A percentile compares a stretch with the other conserved stretches of the same genome.
These are phyloP conservation scores for Hypoxylon sp. DNA, from an alignment of 2,329 filamentous ascomycete genomes.

Conservation along the genomic window DNA sequence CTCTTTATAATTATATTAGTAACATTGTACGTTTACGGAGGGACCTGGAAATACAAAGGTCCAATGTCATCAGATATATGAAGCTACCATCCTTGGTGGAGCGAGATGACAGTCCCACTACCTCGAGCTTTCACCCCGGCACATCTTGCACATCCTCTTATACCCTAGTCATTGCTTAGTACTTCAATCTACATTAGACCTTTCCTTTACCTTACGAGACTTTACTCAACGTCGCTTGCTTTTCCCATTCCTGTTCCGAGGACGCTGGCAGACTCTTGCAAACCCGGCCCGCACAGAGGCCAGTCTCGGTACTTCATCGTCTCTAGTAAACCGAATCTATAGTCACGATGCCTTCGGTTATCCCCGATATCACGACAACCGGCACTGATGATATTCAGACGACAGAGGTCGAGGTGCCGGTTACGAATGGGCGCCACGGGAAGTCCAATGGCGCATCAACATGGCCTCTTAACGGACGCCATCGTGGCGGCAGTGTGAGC, in stretches of 20 bases:
- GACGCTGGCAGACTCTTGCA: constrained; percentile 21
- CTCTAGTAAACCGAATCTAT: constrained; percentile 13
- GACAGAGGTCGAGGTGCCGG: constrained; percentile 36
- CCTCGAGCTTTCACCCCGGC: constrained; percentile 5
- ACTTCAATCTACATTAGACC: constrained; percentile 8
- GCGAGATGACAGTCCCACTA: constrained; percentile 18
- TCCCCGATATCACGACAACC: constrained; percentile 31
- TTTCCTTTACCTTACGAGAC: constrained; percentile 3
- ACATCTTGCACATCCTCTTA: constrained; percentile 9
- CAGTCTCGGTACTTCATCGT: constrained; percentile 17
- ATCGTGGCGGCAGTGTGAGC: constrained; percentile 38
- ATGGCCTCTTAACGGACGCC: constrained; percentile 40
- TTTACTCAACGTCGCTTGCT: constrained; percentile 23
- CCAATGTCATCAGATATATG: constrained; percentile 42
- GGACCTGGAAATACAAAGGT: constrained; percentile 35
- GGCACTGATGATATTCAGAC: constrained; percentile 26
- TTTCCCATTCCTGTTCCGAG: constrained; percentile 11
- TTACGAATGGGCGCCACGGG: constrained; percentile 38
- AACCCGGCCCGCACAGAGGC: constrained; percentile 37
- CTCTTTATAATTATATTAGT: constrained; percentile 18
- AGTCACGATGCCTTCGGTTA: constrained; percentile 47
- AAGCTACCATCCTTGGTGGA: constrained; percentile 37
- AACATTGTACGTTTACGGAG: constrained; percentile 20
- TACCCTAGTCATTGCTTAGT: constrained; percentile 20
- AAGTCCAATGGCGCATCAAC: constrained; percentile 42